Evolutionary conservation across 352 stramenopile species (phyloP).

Genomic region (Phytophthora vignae): DNA sequence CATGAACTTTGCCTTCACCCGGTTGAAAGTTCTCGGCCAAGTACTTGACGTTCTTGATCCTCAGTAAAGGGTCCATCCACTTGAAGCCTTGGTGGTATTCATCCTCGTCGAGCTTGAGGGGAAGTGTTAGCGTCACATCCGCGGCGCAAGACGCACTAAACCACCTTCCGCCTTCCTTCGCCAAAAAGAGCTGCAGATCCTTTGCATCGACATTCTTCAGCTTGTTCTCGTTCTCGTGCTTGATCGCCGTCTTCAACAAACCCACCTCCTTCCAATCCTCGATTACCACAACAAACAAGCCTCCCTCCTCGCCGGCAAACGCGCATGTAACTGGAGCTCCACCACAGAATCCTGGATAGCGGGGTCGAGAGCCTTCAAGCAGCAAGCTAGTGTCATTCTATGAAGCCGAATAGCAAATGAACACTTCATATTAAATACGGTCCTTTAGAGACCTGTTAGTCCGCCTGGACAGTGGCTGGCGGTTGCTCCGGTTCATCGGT

Average conservation of each 20-base stretch:
- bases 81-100: not conserved
- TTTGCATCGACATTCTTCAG: not conserved
- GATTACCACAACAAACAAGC: not conserved
- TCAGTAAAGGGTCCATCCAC: not conserved
- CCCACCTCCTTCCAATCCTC: not conserved
- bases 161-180: not conserved
- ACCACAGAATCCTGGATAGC: not conserved
- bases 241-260: not conserved
- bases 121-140: no score
- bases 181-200: not conserved
- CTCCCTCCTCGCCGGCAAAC: not conserved
- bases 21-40: not conserved
- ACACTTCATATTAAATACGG: conserved; percentile 40
- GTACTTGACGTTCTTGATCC: not conserved
- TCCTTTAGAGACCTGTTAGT: conserved; percentile 33
- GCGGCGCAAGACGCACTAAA: no score
- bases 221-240: not conserved
- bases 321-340: not conserved
- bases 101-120: not conserved
- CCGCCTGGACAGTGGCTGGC: conserved; percentile 22
- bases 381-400: not conserved
- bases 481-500: conserved; percentile 17
- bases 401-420: not conserved
- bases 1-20: not conserved
- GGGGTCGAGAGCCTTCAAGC: no score